Conservation (phyloP, 805 yeast genomes). For the Candida boidinii region DNA sequence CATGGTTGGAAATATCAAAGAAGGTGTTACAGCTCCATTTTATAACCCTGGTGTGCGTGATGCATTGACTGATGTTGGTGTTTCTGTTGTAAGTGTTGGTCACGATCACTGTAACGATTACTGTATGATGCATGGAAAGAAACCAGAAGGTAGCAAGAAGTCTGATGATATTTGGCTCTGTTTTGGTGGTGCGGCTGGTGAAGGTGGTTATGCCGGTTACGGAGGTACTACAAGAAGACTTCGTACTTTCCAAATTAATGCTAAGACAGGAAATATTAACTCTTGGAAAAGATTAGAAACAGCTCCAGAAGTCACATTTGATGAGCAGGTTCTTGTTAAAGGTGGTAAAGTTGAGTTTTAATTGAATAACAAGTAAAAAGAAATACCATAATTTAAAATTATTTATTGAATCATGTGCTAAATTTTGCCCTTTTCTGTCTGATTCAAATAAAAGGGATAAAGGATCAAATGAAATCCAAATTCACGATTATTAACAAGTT, state of each 20-base stretch:
- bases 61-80: constrained; percentile 55
- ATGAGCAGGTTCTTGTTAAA: constrained; percentile 46
- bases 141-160: constrained; percentile 6
- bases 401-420: too few relatives aligned
- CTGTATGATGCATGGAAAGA: constrained; percentile 51
- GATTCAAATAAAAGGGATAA: too few relatives aligned
- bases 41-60: constrained; percentile 61
- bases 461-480: too few relatives aligned
- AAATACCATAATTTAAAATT: too few relatives aligned
- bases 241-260: constrained; percentile 62
- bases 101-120: constrained; percentile 96
- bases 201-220: constrained; percentile 95
- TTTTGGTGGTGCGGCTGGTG: constrained; percentile 90
- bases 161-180: constrained; percentile 76
- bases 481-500: too few relatives aligned
- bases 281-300: constrained; percentile 73
- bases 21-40: constrained; percentile 72
- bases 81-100: constrained; percentile 72
- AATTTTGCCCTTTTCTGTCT: too few relatives aligned
- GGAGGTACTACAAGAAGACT: constrained; percentile 79
- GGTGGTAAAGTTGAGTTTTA: too few relatives aligned
- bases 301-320: constrained; percentile 37
- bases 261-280: constrained; percentile 33
- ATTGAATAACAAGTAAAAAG: too few relatives aligned
- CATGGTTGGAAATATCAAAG: constrained; percentile 57